Percentiles rank a stretch among this genome's conserved stretches.
These are phyloP conservation scores for Piloderma croceum DNA, from an alignment of 768 basidiomycete species.

Conservation along the genomic window DNA sequence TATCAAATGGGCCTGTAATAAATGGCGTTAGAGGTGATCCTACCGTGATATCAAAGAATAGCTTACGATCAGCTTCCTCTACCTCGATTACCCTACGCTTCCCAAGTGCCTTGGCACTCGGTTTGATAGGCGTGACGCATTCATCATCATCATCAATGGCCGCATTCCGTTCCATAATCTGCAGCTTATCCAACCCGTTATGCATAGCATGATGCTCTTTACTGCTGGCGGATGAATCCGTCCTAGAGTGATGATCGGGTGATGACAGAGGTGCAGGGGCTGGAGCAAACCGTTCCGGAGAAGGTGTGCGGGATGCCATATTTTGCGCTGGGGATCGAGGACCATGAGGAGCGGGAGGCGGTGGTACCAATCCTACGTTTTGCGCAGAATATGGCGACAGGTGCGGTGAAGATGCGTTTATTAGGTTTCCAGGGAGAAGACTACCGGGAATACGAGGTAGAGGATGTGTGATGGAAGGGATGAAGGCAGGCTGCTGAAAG, in stretches of 20 bases:
- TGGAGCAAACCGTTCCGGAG: conserved; percentile 44
- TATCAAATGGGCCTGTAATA: conserved; percentile 42
- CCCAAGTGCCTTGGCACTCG: conserved; percentile 84
- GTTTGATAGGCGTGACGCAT: conserved; percentile 41
- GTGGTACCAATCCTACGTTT: conserved; percentile 48
- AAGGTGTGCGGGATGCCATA: conserved; percentile 75
- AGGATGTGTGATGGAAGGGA: conserved; percentile 31
- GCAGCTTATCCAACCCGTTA: conserved; percentile 25
- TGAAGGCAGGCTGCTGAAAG: conserved; percentile 22
- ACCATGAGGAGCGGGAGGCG: conserved; percentile 63
- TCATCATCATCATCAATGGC: conserved; percentile 28
- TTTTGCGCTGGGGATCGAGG: conserved; percentile 63
- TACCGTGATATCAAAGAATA: conserved; percentile 1
- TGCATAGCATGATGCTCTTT: conserved; percentile 16
- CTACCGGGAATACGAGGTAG: conserved; percentile 34
- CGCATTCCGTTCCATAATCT: conserved; percentile 19
- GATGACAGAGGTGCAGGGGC: conserved; percentile 10
- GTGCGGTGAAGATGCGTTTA: too few relatives aligned
- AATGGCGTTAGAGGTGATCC: neutral
- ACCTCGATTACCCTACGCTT: conserved; percentile 64
- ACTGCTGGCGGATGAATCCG: too few relatives aligned
- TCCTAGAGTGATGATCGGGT: too few relatives aligned
- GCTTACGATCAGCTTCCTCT: conserved; percentile 46
- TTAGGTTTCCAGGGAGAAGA: too few relatives aligned
- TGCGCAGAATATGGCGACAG: conserved; percentile 8